A percentile compares a stretch with the other conserved stretches of the same genome.
Evolutionary conservation across 1,284 basidiomycete species (phyloP).

Genomic region (Malassezia caprae): DNA sequence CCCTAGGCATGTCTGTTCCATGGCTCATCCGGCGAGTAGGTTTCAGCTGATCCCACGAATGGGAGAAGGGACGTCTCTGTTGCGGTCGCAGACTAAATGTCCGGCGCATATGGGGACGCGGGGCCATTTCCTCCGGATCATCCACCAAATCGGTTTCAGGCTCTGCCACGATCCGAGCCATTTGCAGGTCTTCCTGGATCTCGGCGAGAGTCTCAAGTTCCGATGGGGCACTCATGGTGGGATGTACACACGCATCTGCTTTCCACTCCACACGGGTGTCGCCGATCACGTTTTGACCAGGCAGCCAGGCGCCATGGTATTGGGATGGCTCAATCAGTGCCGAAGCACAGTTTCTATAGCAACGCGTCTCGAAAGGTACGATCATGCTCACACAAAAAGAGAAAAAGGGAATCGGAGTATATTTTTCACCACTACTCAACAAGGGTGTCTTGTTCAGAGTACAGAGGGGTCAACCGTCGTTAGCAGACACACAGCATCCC

Average conservation of each 20-base stretch:
- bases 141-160: background rate
- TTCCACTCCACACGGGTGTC: background rate
- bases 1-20: conserved; percentile 49
- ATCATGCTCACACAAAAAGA: background rate
- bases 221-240: conserved; percentile 2
- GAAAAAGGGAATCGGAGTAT: conserved; percentile 18
- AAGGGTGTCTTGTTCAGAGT: conserved; percentile 7
- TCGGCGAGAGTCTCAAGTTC: conserved; percentile 12
- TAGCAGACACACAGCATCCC: background rate
- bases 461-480: conserved; percentile 4
- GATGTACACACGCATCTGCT: background rate
- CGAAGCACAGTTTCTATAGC: background rate
- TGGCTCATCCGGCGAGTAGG: conserved; percentile 42
- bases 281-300: background rate
- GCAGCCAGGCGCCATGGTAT: no score
- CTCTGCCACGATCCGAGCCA: background rate
- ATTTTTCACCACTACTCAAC: conserved; percentile 19
- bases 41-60: conserved; percentile 43
- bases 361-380: background rate
- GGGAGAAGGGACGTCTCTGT: conserved; percentile 32
- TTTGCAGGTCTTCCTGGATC: background rate
- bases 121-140: background rate
- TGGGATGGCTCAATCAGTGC: no score
- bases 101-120: conserved; percentile 19
- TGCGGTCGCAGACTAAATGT: conserved; percentile 45